phyloP scores from a whole-genome alignment of 768 basidiomycete species.

The Exsudoporus frostii region DNA sequence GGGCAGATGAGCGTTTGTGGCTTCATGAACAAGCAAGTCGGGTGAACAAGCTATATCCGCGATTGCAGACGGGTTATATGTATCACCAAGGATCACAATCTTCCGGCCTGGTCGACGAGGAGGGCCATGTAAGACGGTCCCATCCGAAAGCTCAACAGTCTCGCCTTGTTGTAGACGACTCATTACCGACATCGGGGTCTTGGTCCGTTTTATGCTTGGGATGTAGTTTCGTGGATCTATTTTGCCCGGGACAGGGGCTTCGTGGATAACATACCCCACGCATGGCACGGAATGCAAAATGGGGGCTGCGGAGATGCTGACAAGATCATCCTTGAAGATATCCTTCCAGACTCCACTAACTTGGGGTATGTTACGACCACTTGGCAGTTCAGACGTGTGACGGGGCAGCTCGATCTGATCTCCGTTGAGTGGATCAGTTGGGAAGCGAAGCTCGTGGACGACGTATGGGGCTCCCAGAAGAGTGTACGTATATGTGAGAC shows the following conservation, averaged over 20 bases:
- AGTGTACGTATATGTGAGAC: slow-evolving; percentile 67
- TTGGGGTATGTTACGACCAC: slow-evolving; percentile 63
- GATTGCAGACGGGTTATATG: slow-evolving; percentile 73
- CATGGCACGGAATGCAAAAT: slow-evolving; percentile 80
- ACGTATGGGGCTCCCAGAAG: slow-evolving; percentile 64
- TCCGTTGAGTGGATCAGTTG: slow-evolving; percentile 52
- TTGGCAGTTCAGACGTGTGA: slow-evolving; percentile 51
- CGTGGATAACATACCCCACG: slow-evolving; percentile 72
- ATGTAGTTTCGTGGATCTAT: slow-evolving; percentile 66
- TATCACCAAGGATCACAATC: slow-evolving; percentile 81
- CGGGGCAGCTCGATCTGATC: slow-evolving; percentile 47
- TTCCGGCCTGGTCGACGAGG: slow-evolving; percentile 65
- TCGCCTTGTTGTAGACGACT: slow-evolving; percentile 63
- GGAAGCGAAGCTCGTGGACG: slow-evolving; percentile 77
- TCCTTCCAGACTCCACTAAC: slow-evolving; percentile 61
- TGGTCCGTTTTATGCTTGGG: slow-evolving; percentile 66
- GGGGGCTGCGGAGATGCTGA: slow-evolving; percentile 73
- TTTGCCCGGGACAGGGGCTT: slow-evolving; percentile 73
- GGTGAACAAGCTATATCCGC: slow-evolving; percentile 56
- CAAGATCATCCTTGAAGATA: slow-evolving; percentile 52
- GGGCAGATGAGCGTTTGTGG: slow-evolving; percentile 82
- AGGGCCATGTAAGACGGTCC: slow-evolving; percentile 69
- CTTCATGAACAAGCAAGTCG: slow-evolving; percentile 82
- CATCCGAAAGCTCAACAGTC: slow-evolving; percentile 62
- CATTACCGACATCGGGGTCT: slow-evolving; percentile 67